Base-by-base conservation (phyloP, 371 early-diverging fungal species). In the Dichotomocladium elegans region DNA sequence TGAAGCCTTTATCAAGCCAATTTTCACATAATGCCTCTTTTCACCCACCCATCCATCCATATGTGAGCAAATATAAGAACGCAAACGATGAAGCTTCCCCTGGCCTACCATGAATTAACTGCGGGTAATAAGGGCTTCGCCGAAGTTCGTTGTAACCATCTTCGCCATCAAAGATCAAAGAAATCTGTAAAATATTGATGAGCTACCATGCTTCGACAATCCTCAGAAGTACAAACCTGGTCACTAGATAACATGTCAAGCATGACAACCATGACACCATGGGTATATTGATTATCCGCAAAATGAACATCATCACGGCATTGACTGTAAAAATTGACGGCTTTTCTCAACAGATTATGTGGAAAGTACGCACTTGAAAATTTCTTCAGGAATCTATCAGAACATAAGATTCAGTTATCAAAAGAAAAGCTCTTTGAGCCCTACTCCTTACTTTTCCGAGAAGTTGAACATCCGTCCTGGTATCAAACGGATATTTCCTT, bases 381-480 rank as follows among this genome's bases (percentile, higher is more conserved):
- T 7, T 8, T 48, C 14, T 35, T 26, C 10, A 55, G 21, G 27
- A 55, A 55, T 33, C 56, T 55, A 33, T 5, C 14, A 45, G 37
- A 22, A 41, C 14, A n/a, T n/a, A n/a, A n/a, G n/a, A 26, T 19
- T 25, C 10, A 2, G 14, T 7, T 21, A 37, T 14, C 35, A 9
- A 12, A 24, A 27, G 22, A 5, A 41, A 10, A 26, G 19, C 40
- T n/a, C n/a, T 27, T 11, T 11, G 15, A 29, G 43, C 10, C 1
- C 12, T 24, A 5, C 12, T 15, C 7, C 51, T 35, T 55, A 55
- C 56, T 41, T 55, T 30, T 55, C 56, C 2, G 56, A 55, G 10
- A 55, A 21, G 19, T 55, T 55, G 33, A 41, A 47, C 26, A 29
- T 26, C 1, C 45, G 56, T 12, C 56, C 56, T 14, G 43, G 37